Evolutionary conservation across 495 filamentous ascomycete species (phyloP).

Genomic region (Geopyxis carbonaria): DNA sequence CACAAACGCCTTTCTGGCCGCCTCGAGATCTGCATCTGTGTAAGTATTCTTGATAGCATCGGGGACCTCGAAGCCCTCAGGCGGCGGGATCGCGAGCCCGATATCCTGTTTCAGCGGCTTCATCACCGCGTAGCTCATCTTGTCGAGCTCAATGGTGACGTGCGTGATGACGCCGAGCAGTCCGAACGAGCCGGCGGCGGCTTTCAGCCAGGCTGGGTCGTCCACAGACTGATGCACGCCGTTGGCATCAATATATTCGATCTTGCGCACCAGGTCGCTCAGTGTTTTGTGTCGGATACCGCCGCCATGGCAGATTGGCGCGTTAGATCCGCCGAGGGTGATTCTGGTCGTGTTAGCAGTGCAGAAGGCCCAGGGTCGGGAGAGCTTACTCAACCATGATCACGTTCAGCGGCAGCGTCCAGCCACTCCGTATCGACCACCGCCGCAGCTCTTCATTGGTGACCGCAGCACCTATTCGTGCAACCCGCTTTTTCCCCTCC

Average conservation of each 20-base stretch:
- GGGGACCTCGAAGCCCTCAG: conserved; percentile 28
- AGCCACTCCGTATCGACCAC: conserved; percentile 29
- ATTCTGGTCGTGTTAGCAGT: too few species aligned
- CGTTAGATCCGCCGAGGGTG: conserved; percentile 36
- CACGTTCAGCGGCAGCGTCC: conserved; percentile 33
- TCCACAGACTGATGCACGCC: conserved; percentile 31
- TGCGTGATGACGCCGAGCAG: conserved; percentile 37
- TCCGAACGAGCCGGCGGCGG: conserved; percentile 36
- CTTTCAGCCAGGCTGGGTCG: conserved; percentile 28
- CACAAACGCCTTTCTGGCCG: conserved; percentile 24
- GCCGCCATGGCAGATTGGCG: conserved; percentile 37
- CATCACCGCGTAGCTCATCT: conserved; percentile 36
- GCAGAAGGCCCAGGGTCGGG: too few species aligned
- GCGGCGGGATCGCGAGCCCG: conserved; percentile 32
- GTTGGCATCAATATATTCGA: conserved; percentile 38
- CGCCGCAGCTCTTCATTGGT: conserved; percentile 34
- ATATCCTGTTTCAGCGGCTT: conserved; percentile 31
- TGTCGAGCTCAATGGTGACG: conserved; percentile 35
- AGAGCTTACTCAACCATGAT: conserved; percentile 32
- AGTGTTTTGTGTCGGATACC: conserved; percentile 31
- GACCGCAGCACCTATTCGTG: conserved; percentile 30
- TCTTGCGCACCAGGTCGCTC: conserved; percentile 31
- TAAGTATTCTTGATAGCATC: conserved; percentile 22
- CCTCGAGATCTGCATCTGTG: conserved; percentile 20
- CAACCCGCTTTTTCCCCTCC: conserved; percentile 23